Percentiles rank a stretch among this genome's conserved stretches.
These are phyloP conservation scores for Dioszegia aurantiaca DNA, from an alignment of 768 basidiomycete species.

Conservation along the genomic window DNA sequence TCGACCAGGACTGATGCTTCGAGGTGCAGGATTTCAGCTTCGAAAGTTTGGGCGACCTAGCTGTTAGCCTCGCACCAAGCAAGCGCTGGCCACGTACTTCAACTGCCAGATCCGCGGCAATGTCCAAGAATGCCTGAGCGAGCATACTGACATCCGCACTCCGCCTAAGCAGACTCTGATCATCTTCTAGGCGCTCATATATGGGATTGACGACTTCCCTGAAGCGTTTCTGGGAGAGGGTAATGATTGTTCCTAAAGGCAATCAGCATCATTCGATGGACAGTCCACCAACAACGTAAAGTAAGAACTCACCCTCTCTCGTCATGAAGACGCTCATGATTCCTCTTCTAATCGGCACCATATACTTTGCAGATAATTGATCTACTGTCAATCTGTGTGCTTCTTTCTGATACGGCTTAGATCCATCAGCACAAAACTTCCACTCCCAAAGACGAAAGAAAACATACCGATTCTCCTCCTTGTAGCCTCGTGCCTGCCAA, in stretches of 20 bases:
- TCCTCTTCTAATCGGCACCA: conserved; percentile 48
- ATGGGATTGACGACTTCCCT: conserved; percentile 45
- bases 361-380: conserved; percentile 49
- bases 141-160: conserved; percentile 51
- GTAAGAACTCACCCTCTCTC: conserved; percentile 42
- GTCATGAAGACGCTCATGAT: conserved; percentile 50
- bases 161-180: conserved; percentile 43
- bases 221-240: conserved; percentile 32
- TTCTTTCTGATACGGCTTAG: conserved; percentile 30
- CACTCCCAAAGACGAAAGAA: background rate
- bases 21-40: conserved; percentile 49
- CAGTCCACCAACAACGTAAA: background rate
- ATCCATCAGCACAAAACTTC: too few species aligned
- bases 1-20: conserved; percentile 51
- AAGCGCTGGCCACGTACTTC: conserved; percentile 37
- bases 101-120: conserved; percentile 49
- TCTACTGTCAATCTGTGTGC: conserved; percentile 49
- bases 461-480: conserved; percentile 21
- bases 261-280: background rate
- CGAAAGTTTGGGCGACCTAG: conserved; percentile 49
- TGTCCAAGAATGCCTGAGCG: conserved; percentile 47
- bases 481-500: conserved; percentile 20
- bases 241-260: conserved; percentile 45
- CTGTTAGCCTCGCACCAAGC: background rate
- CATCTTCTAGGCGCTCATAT: conserved; percentile 45